A percentile compares a stretch with the other conserved stretches of the same genome.
Evolutionary conservation across 345 rosid genomes (phyloP).

Genomic region (Erodium maritimum): DNA sequence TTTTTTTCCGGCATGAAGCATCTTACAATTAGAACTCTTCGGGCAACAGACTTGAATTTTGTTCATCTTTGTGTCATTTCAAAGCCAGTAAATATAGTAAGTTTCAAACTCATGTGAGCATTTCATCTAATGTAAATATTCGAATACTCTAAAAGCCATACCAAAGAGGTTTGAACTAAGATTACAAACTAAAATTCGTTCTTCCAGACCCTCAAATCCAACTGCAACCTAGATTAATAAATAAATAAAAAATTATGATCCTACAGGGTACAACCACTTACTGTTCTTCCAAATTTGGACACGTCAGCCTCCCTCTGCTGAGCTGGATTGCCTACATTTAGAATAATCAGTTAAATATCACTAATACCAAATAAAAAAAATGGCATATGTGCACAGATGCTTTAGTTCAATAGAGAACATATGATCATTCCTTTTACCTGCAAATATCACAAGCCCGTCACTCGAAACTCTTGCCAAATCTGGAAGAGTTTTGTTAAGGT

Average conservation of each 20-base stretch:
- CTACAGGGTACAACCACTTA: slow-evolving; percentile 19
- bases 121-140: no score
- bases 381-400: no score
- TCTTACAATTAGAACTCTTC: no score
- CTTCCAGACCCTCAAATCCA: not conserved
- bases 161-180: no score
- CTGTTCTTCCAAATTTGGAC: slow-evolving; percentile 72
- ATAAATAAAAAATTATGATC: not conserved
- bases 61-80: no score
- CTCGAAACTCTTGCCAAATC: slow-evolving; percentile 69
- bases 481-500: slow-evolving; percentile 83
- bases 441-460: slow-evolving; percentile 59
- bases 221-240: not conserved
- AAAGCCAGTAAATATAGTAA: no score
- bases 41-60: no score
- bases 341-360: slow-evolving; percentile 7
- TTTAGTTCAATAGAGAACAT: no score
- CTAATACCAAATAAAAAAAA: not conserved
- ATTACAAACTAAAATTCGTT: no score
- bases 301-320: slow-evolving; percentile 62
- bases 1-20: no score
- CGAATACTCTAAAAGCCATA: no score
- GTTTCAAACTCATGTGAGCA: no score
- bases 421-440: slow-evolving; percentile 34
- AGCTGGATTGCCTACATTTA: slow-evolving; percentile 57